Base-by-base conservation (phyloP, 441 rosid species). In the Pelargonium cotyledonis region DNA sequence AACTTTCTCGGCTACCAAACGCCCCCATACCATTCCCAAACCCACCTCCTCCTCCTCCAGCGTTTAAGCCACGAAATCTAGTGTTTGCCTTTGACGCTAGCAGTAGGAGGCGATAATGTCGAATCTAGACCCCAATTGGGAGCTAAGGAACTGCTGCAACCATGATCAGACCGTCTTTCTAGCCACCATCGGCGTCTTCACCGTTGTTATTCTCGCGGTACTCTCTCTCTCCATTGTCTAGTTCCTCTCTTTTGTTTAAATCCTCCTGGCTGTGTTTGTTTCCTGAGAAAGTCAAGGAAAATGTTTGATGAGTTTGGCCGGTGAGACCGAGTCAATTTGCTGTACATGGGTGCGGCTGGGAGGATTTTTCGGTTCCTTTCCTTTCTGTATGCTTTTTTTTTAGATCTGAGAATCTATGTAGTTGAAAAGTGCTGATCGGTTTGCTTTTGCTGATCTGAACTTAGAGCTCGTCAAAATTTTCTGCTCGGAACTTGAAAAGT, bases 151-250 rank as follows among this genome's bases (percentile, higher is more conserved):
- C 69, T 92, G 98, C 75, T 88, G 98, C 80, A 73, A 85, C 73
- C 81, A 80, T 35, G 84, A 87, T 72, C 98, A 92, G 73, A 78
- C 73, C 70, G 19, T 74, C 62, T 92, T 84, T 76, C 65, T 92
- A 14, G 76, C 80, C 62, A 84, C 86, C 46, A 81, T 86, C 65
- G 98, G 87, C 16, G 85, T 88, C 80, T 92, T 80, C 88, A 89
- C 90, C 67, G 80, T 92, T 65, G 95, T 83, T 70, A 90, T 92
- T 63, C 85, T 92, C 73, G 75, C 82, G 80, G 98, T 89, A 78
- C 74, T 80, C 68, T 40, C 21, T 62, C 46, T 26, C 8, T 71
- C 26, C 68, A 6, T 15, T 15, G 5, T n/a, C 35, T 9, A 35
- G 46, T 12, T 46, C 0, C 35, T 7, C 19, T 40, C 51, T 44